Conservation (phyloP, 75 land plant genomes). For the Pseudotsuga menziesii region DNA sequence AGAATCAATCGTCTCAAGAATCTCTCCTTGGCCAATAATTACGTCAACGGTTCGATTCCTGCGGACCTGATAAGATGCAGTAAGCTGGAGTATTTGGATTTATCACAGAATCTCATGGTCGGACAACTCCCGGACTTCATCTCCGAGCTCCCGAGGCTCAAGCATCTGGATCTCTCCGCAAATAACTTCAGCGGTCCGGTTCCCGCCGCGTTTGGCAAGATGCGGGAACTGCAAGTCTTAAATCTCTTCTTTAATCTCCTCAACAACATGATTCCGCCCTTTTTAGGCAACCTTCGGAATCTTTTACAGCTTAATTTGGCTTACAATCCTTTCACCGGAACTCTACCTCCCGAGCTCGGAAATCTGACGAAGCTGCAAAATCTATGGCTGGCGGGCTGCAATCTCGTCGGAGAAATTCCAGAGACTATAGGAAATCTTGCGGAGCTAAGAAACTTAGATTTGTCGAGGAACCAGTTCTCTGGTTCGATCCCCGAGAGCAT, state of each 20-base stretch:
- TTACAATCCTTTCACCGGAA: constrained; percentile 59
- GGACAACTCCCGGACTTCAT: constrained; percentile 40
- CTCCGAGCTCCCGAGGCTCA: constrained; percentile 32
- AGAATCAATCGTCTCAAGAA: constrained; percentile 34
- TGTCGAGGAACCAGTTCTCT: constrained; percentile 40
- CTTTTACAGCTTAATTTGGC: constrained; percentile 51
- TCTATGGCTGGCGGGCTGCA: constrained; percentile 50
- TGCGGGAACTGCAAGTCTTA: constrained; percentile 25
- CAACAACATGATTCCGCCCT: constrained; percentile 26
- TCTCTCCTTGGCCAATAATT: constrained; percentile 53
- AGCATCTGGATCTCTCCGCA: constrained; percentile 51
- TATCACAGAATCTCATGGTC: constrained; percentile 44
- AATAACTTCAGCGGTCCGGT: constrained; percentile 60
- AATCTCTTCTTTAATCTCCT: constrained; percentile 31
- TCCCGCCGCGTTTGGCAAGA: constrained; percentile 25
- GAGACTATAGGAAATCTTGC: constrained; percentile 37
- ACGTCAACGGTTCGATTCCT: constrained; percentile 49
- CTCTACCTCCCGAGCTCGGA: constrained; percentile 53
- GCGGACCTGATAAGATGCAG: constrained; percentile 26
- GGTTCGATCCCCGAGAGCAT: constrained; percentile 59
- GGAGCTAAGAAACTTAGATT: constrained; percentile 42
- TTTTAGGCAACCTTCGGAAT: constrained; percentile 39
- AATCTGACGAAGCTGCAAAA: constrained; percentile 39
- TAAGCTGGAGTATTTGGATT: constrained; percentile 41
- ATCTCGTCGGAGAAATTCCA: constrained; percentile 56